Evolutionary conservation across 2,329 filamentous ascomycete genomes (phyloP).

Genomic region (Corynespora cassiicola): DNA sequence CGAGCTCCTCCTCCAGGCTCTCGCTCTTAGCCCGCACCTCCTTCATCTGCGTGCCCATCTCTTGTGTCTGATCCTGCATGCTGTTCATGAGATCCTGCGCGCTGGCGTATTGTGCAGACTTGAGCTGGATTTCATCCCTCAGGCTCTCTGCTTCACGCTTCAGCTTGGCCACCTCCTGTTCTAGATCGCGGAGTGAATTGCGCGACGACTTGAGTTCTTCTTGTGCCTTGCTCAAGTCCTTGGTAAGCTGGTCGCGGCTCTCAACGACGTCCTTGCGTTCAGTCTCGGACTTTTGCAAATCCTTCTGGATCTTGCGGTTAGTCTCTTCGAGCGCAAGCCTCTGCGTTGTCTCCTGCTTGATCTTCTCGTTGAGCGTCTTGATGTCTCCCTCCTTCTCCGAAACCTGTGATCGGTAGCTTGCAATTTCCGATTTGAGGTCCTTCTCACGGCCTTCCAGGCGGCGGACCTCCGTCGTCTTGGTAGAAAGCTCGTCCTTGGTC

Average conservation of each 20-base stretch:
- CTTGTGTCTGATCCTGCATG: constrained; percentile 90
- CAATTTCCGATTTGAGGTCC: constrained; percentile 78
- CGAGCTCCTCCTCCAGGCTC: constrained; percentile 88
- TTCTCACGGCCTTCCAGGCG: constrained; percentile 83
- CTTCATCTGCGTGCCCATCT: constrained; percentile 89
- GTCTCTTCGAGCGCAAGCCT: constrained; percentile 80
- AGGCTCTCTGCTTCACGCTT: constrained; percentile 71
- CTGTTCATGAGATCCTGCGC: constrained; percentile 86
- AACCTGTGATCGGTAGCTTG: constrained; percentile 71
- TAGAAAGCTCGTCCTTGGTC: constrained; percentile 75
- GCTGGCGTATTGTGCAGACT: constrained; percentile 82
- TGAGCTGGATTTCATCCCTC: constrained; percentile 82
- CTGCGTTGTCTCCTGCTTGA: constrained; percentile 74
- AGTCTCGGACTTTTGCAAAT: constrained; percentile 77
- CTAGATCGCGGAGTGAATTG: constrained; percentile 72
- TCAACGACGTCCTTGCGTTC: constrained; percentile 81
- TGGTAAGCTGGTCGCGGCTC: constrained; percentile 71
- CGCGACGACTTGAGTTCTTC: constrained; percentile 69
- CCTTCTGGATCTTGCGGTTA: constrained; percentile 74
- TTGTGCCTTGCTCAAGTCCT: constrained; percentile 74
- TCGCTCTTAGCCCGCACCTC: constrained; percentile 84
- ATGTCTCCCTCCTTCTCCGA: constrained; percentile 80
- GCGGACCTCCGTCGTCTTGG: constrained; percentile 69
- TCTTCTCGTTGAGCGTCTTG: constrained; percentile 77
- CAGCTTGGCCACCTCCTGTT: constrained; percentile 74